Evolutionary conservation across 805 yeast species (phyloP).

Genomic region (Ogataea allantospora): DNA sequence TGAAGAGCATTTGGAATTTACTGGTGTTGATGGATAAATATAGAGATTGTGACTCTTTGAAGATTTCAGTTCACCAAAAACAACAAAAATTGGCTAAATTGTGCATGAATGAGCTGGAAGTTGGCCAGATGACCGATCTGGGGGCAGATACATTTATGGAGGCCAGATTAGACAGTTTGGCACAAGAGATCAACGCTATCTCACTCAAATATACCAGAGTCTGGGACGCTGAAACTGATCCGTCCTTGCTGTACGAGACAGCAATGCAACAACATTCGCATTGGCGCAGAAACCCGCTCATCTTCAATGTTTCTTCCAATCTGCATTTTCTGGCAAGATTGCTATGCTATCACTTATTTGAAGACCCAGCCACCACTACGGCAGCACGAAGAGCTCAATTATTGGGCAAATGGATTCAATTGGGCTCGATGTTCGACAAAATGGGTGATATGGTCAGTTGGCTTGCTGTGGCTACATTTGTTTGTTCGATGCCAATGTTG

Average conservation of each 20-base stretch:
- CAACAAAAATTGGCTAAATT: slow-evolving; percentile 46
- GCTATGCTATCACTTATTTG: slow-evolving; percentile 65
- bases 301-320: slow-evolving; percentile 63
- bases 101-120: slow-evolving; percentile 28
- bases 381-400: slow-evolving; percentile 57
- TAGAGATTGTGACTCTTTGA: slow-evolving; percentile 51
- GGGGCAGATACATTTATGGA: slow-evolving; percentile 49
- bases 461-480: slow-evolving; percentile 82
- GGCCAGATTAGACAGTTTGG: slow-evolving; percentile 51
- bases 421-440: slow-evolving; percentile 74
- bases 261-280: slow-evolving; percentile 43
- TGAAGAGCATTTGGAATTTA: slow-evolving; percentile 55
- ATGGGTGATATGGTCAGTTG: slow-evolving; percentile 92
- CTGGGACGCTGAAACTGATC: slow-evolving; percentile 83
- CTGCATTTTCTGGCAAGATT: slow-evolving; percentile 78
- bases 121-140: slow-evolving; percentile 10
- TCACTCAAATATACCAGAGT: slow-evolving; percentile 59
- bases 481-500: slow-evolving; percentile 79
- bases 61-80: slow-evolving; percentile 47
- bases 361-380: slow-evolving; percentile 39
- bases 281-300: slow-evolving; percentile 66
- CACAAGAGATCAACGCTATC: slow-evolving; percentile 62
- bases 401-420: slow-evolving; percentile 77
- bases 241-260: slow-evolving; percentile 64
- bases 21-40: slow-evolving; percentile 50